Evolutionary conservation across 768 basidiomycete genomes (phyloP).

Genomic region (Agaricus bisporus): DNA sequence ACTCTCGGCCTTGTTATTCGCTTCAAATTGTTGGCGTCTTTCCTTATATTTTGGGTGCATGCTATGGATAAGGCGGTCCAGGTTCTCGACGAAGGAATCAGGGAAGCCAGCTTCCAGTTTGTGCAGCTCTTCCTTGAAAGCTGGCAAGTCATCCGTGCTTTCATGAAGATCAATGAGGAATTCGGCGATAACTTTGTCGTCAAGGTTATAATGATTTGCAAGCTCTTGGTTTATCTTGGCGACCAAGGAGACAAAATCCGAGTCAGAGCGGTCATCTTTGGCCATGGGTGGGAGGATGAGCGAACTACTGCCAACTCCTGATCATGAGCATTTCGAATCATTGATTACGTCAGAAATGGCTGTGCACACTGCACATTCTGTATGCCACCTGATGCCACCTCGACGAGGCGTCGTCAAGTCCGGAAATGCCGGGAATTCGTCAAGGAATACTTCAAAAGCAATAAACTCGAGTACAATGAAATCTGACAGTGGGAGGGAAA

Average conservation of each 20-base stretch:
- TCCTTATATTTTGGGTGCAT: constrained; percentile 97
- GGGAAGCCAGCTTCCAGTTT: constrained; percentile 81
- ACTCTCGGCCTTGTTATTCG: constrained; percentile 31
- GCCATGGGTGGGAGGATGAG: constrained; percentile 38
- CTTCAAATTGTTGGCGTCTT: constrained; percentile 28
- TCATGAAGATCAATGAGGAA: constrained; percentile 91
- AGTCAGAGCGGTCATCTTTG: constrained; percentile 77
- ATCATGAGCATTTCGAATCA: neutral
- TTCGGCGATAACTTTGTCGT: constrained; percentile 92
- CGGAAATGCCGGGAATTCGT: constrained; percentile 86
- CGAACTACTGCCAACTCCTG: neutral
- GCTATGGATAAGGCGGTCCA: constrained; percentile 92
- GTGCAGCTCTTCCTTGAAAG: constrained; percentile 77
- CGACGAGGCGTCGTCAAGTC: constrained; percentile 78
- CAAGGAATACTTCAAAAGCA: constrained; percentile 38
- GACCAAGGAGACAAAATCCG: constrained; percentile 89
- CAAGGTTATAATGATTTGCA: constrained; percentile 76
- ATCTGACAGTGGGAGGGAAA: constrained; percentile 12
- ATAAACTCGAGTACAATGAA: constrained; percentile 33
- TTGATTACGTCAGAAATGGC: constrained; percentile 6
- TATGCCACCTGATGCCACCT: no score
- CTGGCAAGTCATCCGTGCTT: constrained; percentile 62
- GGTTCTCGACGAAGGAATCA: constrained; percentile 84
- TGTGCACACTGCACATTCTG: no score
- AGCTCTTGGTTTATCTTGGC: constrained; percentile 92